These are phyloP conservation scores for Abelmoschus esculentus DNA, from an alignment of 345 rosid genomes.

Conservation along the genomic window DNA sequence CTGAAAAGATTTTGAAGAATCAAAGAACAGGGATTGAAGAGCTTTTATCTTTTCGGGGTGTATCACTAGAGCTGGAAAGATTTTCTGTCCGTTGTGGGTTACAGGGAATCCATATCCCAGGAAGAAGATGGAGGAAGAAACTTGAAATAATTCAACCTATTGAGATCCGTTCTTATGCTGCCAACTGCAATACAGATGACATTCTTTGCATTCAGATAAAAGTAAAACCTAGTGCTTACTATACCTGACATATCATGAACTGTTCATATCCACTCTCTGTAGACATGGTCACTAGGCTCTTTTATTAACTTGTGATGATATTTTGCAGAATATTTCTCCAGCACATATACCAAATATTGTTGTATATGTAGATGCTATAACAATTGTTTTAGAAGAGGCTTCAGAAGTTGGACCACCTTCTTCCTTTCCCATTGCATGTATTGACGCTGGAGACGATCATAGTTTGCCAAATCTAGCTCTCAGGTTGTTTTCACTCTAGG, in stretches of 20 bases:
- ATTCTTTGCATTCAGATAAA: slow-evolving; percentile 92
- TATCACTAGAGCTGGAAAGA: slow-evolving; percentile 73
- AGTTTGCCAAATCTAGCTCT: slow-evolving; percentile 82
- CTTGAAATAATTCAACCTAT: slow-evolving; percentile 86
- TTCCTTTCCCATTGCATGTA: slow-evolving; percentile 83
- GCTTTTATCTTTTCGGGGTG: slow-evolving; percentile 81
- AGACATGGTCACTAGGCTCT: slow-evolving; percentile 8
- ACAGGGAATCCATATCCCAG: slow-evolving; percentile 85
- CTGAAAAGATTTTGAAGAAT: slow-evolving; percentile 38
- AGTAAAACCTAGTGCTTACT: slow-evolving; percentile 27
- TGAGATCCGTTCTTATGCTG: slow-evolving; percentile 69
- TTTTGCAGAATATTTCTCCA: slow-evolving; percentile 86
- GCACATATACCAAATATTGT: slow-evolving; percentile 57
- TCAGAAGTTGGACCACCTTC: slow-evolving; percentile 59
- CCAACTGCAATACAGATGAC: slow-evolving; percentile 88
- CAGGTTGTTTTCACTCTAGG: slow-evolving; percentile 46
- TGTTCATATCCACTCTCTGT: not conserved
- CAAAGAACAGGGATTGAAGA: slow-evolving; percentile 47
- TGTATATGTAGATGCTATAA: slow-evolving; percentile 77
- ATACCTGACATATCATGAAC: not conserved
- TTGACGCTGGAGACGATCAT: slow-evolving; percentile 80
- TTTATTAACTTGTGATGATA: slow-evolving; percentile 9
- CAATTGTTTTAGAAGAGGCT: slow-evolving; percentile 81
- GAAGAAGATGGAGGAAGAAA: slow-evolving; percentile 94
- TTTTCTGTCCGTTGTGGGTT: slow-evolving; percentile 91